Conservation (phyloP, 306 rosid species). For the Inga oerstediana region DNA sequence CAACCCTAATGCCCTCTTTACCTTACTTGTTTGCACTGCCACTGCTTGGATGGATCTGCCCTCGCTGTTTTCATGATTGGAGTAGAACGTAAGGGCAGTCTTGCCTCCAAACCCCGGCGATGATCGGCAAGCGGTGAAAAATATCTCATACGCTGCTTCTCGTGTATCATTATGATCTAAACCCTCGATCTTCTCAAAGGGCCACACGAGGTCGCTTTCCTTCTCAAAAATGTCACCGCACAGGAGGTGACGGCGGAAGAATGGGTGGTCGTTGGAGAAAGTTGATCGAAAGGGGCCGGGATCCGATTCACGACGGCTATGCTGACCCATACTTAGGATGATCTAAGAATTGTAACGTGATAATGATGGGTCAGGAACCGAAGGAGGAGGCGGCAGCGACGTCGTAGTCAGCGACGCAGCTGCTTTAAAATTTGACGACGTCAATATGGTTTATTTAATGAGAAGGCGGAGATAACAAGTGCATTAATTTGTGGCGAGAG, state of each 20-base stretch:
- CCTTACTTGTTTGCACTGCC: slow-evolving; percentile 69
- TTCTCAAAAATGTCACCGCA: slow-evolving; percentile 14
- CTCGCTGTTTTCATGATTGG: slow-evolving; percentile 34
- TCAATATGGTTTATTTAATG: slow-evolving; percentile 9
- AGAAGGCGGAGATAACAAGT: slow-evolving; percentile 21
- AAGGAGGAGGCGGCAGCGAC: neutral
- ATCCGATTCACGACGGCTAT: slow-evolving; percentile 77
- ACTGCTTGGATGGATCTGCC: slow-evolving; percentile 44
- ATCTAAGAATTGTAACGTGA: neutral
- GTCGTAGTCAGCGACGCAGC: neutral
- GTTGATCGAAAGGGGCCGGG: slow-evolving; percentile 31
- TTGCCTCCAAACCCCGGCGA: slow-evolving; percentile 80
- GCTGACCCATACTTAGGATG: slow-evolving; percentile 72
- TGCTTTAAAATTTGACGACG: neutral
- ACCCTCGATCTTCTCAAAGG: slow-evolving; percentile 26
- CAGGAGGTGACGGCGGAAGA: neutral
- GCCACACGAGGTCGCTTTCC: slow-evolving; percentile 37
- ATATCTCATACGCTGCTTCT: slow-evolving; percentile 52
- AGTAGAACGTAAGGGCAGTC: slow-evolving; percentile 72
- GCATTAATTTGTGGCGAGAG: neutral
- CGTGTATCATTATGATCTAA: slow-evolving; percentile 23
- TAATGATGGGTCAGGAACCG: slow-evolving; percentile 27
- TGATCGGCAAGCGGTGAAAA: slow-evolving; percentile 51
- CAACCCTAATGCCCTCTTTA: slow-evolving; percentile 77
- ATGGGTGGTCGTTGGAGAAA: slow-evolving; percentile 37